Conservation (phyloP, 441 rosid genomes). For the Lepidium campestre region DNA sequence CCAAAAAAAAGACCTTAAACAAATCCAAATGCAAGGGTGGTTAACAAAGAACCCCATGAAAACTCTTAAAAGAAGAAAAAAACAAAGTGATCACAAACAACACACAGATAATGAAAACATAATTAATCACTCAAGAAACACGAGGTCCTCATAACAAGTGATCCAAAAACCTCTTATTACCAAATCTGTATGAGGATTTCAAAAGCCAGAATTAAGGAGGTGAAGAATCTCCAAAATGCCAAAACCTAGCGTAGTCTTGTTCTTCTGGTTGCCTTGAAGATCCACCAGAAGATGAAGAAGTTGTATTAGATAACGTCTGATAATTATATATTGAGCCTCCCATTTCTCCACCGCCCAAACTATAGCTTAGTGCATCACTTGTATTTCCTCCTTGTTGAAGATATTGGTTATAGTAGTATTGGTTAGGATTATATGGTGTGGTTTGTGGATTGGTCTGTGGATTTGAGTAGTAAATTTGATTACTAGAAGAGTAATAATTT, state of each 20-base stretch:
- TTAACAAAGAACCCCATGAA: slow-evolving; percentile 9
- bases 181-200: not conserved
- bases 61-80: slow-evolving; percentile 9
- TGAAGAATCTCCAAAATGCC: slow-evolving; percentile 28
- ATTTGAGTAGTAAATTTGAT: slow-evolving; percentile 27
- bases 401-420: slow-evolving; percentile 22
- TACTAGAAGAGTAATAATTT: slow-evolving; percentile 18
- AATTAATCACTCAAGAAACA: slow-evolving; percentile 17
- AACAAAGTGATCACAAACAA: slow-evolving; percentile 19
- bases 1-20: not conserved
- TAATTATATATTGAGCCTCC: slow-evolving; percentile 15
- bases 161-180: not conserved
- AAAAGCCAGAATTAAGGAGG: slow-evolving; percentile 24
- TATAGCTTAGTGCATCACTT: slow-evolving; percentile 11
- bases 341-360: slow-evolving; percentile 12
- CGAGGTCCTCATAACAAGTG: slow-evolving; percentile 1
- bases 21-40: slow-evolving; percentile 11
- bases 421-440: slow-evolving; percentile 14
- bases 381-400: slow-evolving; percentile 17
- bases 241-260: slow-evolving; percentile 19
- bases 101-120: slow-evolving; percentile 13
- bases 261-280: slow-evolving; percentile 25
- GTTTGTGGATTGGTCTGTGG: slow-evolving; percentile 17
- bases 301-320: slow-evolving; percentile 16
- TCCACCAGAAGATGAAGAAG: slow-evolving; percentile 27